phyloP scores from a whole-genome alignment of 2,329 filamentous ascomycete genomes.

The Sclerotinia glacialis region DNA sequence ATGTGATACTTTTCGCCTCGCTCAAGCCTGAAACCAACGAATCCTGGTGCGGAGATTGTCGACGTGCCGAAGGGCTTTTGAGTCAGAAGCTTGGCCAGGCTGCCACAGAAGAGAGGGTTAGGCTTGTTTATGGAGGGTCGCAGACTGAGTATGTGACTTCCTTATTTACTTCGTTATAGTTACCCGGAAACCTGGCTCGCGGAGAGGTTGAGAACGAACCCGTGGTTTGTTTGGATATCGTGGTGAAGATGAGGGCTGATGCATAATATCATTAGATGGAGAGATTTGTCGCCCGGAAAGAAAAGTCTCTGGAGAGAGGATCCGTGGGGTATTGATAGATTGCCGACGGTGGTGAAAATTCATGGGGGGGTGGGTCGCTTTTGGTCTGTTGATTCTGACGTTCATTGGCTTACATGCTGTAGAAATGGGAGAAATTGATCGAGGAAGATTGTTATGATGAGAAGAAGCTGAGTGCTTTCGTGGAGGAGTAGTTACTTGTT shows the following conservation, averaged over 20 bases:
- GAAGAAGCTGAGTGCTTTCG: conserved; percentile 14
- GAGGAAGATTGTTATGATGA: conserved; percentile 17
- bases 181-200: too few species aligned
- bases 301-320: conserved; percentile 12
- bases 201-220: too few species aligned
- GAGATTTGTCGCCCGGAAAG: background rate
- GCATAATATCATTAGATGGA: conserved; percentile 6
- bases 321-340: conserved; percentile 10
- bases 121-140: conserved; percentile 7
- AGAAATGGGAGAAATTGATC: conserved; percentile 20
- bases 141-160: conserved; percentile 15
- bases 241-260: background rate
- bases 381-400: background rate
- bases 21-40: conserved; percentile 3
- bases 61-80: background rate
- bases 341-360: conserved; percentile 12
- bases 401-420: background rate
- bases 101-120: background rate
- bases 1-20: conserved; percentile 14
- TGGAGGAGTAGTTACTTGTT: background rate
- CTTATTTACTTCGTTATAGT: too few species aligned
- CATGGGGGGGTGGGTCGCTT: background rate
- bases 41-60: conserved; percentile 17
- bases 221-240: too few species aligned
- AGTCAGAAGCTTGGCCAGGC: background rate